A percentile compares a stretch with the other conserved stretches of the same genome.
phyloP scores from a whole-genome alignment of 2,329 filamentous ascomycete species.

The Mycosphaerella sp. region DNA sequence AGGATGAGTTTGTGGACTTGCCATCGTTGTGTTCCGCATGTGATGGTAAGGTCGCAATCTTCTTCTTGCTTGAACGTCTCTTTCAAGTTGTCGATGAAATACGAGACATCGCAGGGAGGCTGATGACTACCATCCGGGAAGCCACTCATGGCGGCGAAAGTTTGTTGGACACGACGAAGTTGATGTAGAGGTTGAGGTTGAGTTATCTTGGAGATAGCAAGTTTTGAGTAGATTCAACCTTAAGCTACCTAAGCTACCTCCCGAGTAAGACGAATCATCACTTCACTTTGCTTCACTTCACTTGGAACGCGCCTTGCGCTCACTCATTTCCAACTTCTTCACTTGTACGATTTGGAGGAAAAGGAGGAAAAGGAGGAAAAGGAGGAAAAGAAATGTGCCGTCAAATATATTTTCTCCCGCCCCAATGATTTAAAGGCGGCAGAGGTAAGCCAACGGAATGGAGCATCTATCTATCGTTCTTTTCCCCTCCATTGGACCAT shows the following conservation, averaged over 20 bases:
- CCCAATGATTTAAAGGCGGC: slow-evolving; percentile 39
- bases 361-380: background rate
- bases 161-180: no score
- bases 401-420: slow-evolving; percentile 44
- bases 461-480: slow-evolving; percentile 54
- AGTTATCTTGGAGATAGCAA: no score
- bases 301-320: no score
- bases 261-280: no score
- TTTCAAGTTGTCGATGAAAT: background rate
- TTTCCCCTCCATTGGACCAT: slow-evolving; percentile 60
- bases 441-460: slow-evolving; percentile 55
- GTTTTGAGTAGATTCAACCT: no score
- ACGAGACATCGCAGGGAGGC: background rate
- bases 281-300: no score
- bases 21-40: background rate
- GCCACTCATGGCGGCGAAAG: no score
- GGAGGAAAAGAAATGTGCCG: slow-evolving; percentile 32
- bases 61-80: background rate
- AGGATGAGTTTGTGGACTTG: background rate
- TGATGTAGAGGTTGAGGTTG: no score
- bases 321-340: no score
- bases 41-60: slow-evolving; percentile 2
- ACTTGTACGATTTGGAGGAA: background rate
- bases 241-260: no score
- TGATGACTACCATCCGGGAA: no score